Base-by-base conservation (phyloP, 352 stramenopile species). In the Pythium volutum region DNA sequence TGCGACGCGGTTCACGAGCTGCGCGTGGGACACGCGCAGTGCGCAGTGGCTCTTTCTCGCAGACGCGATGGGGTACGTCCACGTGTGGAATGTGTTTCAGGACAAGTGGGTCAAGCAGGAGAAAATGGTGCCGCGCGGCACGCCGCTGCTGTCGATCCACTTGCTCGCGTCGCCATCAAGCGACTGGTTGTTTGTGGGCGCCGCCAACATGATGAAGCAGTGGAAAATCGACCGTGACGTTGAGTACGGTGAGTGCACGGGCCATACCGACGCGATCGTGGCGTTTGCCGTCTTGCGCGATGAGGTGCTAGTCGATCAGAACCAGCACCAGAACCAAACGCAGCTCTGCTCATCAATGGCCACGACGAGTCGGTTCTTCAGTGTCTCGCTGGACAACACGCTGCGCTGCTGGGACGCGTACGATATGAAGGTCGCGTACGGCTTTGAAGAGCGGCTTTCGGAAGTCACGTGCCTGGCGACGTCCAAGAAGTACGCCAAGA, bases 331-430 rank as follows among this genome's bases (percentile, higher is more conserved):
- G 0, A 16, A 61, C n/a, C 18, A 51, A 3, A 43, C 36, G 18
- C 14, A 4, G 6, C 8, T 41, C 15, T 55, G 36, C 33, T 16
- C 26, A 2, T n/a, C 59, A 4, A 51, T 58, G 14, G 59, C 72
- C 18, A 64, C 59, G 5, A 71, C 64, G 1, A 73, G 53, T 25
- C 74, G 73, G 8, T 86, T 90, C 55, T 80, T 90, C 48, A 89
- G 77, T 53, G 76, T 76, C 31, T 89, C 81, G 20, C 55, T 88
- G 20, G 83, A 93, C 48, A 83, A 79, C 20, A 79, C 79, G n/a
- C 71, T 93, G 20, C 75, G 83, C 1, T 93, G 83, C 57, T 93
- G 83, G 83, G 81, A 89, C 36, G 72, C 76, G 39, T 87, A 87
- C 57, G 78, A 88, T 27, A 81, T 87, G 67, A 81, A 84, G 33